Evolutionary conservation across 73 alveolate species (phyloP).

Genomic region (Paramecium pentaurelia): DNA sequence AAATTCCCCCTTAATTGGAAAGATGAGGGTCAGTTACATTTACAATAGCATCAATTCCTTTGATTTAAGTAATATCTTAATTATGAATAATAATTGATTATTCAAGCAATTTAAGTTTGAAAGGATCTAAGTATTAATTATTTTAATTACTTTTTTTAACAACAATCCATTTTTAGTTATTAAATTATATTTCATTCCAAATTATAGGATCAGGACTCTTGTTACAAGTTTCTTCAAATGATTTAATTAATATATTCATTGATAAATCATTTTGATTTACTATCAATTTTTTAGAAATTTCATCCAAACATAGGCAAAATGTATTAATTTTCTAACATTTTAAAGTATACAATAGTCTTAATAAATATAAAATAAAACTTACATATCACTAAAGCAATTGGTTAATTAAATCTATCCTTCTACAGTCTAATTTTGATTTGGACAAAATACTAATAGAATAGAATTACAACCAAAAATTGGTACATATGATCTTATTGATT

Average conservation of each 20-base stretch:
- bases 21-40: not conserved
- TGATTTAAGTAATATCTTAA: not conserved
- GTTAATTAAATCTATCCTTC: not conserved
- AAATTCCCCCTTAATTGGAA: not conserved
- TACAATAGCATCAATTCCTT: conserved; percentile 1
- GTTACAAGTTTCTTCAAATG: not conserved
- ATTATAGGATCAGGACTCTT: not conserved
- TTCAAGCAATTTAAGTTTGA: not conserved
- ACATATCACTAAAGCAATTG: not conserved
- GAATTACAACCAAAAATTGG: not conserved
- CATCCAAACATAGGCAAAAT: not conserved
- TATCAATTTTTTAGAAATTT: not conserved
- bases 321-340: not conserved
- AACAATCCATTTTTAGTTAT: not conserved
- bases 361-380: not conserved
- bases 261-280: not conserved
- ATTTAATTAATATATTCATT: not conserved
- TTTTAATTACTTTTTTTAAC: not conserved
- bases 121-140: not conserved
- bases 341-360: not conserved
- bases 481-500: not conserved
- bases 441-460: not conserved
- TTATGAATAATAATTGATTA: not conserved
- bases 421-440: not conserved
- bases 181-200: not conserved